Base-by-base conservation (phyloP, 75 land plant genomes). In the Picea sitchensis region DNA sequence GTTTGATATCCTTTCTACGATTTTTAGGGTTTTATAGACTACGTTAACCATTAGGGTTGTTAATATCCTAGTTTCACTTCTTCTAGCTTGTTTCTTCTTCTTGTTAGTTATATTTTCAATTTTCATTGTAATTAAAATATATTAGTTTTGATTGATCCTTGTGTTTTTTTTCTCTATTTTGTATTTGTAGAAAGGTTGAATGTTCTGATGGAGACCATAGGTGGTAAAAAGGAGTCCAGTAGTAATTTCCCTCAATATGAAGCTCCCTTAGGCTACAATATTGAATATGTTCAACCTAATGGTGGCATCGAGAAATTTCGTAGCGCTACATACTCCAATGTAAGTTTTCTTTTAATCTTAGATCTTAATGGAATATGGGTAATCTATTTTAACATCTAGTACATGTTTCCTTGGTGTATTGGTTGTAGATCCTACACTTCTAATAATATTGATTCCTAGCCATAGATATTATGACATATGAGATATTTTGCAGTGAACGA, bases 301-400 rank as follows among this genome's bases (percentile, higher is more conserved):
- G 96, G 94, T 47, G 96, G 90, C 14, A 88, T 92, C 68, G 83
- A 92, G 84, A 92, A 90, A 78, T 93, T 91, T 86, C 80, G 82
- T 54, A 86, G 86, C 84, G 95, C 94, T 92, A 94, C 94, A 56
- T 92, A 87, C 83, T 89, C 88, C 80, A 92, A 90, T 88, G 94
- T 90, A 86, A 82, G 86, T 56, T 21, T 59, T 38, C 36, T 76
- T 15, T 23, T 71, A 8, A 34, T 82, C 3, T 77, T 17, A 36
- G 73, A 31, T 71, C 4, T 18, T 71, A 14, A 21, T 14, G 14
- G 31, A 15, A 71, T 14, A 1, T n/a, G 15, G 4, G 14, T 65
- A 31, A 26, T 20, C 1, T 18, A 6, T 4, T 80, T 41, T 4
- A 0, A 3, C 44, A 41, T 41, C 44, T 4, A 41, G 56, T 63